These are phyloP conservation scores for Verticillium klebahnii DNA, from an alignment of 2,329 filamentous ascomycete genomes.

Conservation along the genomic window DNA sequence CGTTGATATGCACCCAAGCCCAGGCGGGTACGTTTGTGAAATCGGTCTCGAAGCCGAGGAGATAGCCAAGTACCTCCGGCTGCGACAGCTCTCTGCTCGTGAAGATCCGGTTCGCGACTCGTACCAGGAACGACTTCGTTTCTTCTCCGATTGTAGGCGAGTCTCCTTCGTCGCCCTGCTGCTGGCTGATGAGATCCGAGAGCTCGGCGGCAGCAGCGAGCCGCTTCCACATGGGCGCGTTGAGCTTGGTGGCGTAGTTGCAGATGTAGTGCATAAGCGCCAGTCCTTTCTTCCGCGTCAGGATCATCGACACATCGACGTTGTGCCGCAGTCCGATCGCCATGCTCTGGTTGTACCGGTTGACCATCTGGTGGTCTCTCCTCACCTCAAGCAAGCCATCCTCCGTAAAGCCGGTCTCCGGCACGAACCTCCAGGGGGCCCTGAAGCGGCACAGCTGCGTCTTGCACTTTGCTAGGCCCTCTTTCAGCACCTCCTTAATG, in stretches of 20 bases:
- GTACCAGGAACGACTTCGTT: conserved; percentile 6
- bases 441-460: conserved; percentile 7
- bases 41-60: conserved; percentile 6
- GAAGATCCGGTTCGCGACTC: conserved; percentile 8
- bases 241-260: not conserved
- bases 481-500: not conserved
- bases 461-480: not conserved
- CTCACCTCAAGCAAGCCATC: conserved; percentile 3
- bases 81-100: conserved; percentile 7
- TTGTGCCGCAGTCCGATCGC: conserved; percentile 8
- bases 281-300: not conserved
- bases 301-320: not conserved
- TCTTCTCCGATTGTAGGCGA: too few species aligned
- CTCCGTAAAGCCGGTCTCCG: conserved; percentile 1
- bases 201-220: not conserved
- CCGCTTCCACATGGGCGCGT: not conserved
- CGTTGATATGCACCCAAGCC: conserved; percentile 2
- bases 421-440: conserved; percentile 6
- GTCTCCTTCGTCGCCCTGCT: too few species aligned
- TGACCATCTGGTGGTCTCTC: conserved; percentile 4
- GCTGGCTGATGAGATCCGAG: not conserved
- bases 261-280: not conserved
- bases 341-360: conserved; percentile 9
- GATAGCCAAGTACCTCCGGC: conserved; percentile 6
- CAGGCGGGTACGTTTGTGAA: conserved; percentile 5